phyloP scores from a whole-genome alignment of 1,284 basidiomycete genomes.

The Tilletia setariae region DNA sequence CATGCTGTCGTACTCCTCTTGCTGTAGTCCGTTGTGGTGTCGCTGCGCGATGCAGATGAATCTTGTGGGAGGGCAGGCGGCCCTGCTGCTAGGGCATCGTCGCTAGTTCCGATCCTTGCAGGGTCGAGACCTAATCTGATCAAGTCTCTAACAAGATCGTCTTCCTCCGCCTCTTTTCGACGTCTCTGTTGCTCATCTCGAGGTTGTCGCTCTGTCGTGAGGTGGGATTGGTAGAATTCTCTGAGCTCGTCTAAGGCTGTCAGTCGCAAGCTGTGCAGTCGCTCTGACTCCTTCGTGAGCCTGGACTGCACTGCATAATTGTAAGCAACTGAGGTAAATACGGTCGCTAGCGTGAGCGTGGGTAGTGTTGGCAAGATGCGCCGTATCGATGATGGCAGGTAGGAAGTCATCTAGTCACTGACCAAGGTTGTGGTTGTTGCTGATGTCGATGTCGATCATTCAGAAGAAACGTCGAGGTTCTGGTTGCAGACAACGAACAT shows the following conservation, averaged over 20 bases:
- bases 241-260: neutral
- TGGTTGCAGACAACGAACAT: neutral
- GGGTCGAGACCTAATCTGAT: neutral
- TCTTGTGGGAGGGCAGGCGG: neutral
- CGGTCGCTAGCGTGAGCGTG: neutral
- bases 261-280: neutral
- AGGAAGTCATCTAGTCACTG: neutral
- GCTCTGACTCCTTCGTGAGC: neutral
- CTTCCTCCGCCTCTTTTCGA: neutral
- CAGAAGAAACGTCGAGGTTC: neutral
- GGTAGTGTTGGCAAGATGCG: neutral
- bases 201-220: neutral
- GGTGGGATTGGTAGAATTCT: neutral
- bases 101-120: neutral
- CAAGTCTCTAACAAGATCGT: neutral
- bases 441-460: neutral
- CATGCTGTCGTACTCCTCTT: neutral
- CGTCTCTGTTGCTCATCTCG: neutral
- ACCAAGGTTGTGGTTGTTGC: neutral
- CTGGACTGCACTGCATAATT: slow-evolving; percentile 9
- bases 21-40: neutral
- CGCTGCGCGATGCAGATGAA: neutral
- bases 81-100: neutral
- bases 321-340: slow-evolving; percentile 7
- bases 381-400: neutral